These are phyloP conservation scores for Trametes cubensis DNA, from an alignment of 768 basidiomycete species.

Conservation along the genomic window DNA sequence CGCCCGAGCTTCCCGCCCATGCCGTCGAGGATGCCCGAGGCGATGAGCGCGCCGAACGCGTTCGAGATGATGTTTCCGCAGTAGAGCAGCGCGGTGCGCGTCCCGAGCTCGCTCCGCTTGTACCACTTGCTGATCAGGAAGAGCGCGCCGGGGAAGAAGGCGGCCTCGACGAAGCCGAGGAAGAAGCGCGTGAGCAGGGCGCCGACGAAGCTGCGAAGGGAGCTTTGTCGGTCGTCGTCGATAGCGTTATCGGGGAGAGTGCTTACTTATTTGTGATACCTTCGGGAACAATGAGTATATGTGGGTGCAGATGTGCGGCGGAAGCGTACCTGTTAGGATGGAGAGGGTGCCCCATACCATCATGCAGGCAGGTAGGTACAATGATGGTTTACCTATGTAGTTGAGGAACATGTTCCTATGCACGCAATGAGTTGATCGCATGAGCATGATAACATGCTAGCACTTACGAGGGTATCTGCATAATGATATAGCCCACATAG, in stretches of 20 bases:
- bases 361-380: constrained; percentile 70
- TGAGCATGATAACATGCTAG: background rate
- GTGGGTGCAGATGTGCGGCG: background rate
- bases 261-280: constrained; percentile 32
- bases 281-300: background rate
- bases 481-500: constrained; percentile 73
- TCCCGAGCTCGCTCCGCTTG: constrained; percentile 68
- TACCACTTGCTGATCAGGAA: constrained; percentile 74
- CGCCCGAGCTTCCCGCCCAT: constrained; percentile 72
- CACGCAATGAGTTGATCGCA: too few species aligned
- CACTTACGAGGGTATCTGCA: constrained; percentile 77
- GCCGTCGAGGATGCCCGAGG: constrained; percentile 69
- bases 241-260: background rate
- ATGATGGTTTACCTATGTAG: constrained; percentile 65
- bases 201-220: constrained; percentile 47
- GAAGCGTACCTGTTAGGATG: constrained; percentile 44
- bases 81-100: constrained; percentile 66
- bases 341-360: constrained; percentile 60
- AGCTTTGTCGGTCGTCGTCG: background rate
- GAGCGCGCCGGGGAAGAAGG: constrained; percentile 71
- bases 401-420: constrained; percentile 79
- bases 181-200: constrained; percentile 74
- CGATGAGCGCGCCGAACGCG: constrained; percentile 80
- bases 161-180: constrained; percentile 62
- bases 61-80: constrained; percentile 80